These are phyloP conservation scores for Grosmannia huntii DNA, from an alignment of 2,329 filamentous ascomycete species.

Conservation along the genomic window DNA sequence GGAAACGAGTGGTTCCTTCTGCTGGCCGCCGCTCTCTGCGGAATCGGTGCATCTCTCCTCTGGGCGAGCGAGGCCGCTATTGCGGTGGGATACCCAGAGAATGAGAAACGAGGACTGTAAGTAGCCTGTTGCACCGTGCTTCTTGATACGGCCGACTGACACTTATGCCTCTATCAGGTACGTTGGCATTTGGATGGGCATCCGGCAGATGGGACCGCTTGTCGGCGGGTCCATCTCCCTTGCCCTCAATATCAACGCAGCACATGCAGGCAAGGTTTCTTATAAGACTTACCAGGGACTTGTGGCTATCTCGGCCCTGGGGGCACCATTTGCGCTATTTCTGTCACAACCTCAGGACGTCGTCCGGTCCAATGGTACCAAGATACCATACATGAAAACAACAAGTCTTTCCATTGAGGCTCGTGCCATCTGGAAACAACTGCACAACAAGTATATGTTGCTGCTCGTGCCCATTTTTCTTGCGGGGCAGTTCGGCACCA, in stretches of 20 bases:
- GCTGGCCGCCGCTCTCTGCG: neutral
- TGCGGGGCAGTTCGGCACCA: neutral
- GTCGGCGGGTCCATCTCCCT: slow-evolving; percentile 1
- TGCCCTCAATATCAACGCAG: neutral
- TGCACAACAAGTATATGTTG: neutral
- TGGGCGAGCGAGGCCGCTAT: slow-evolving; percentile 3
- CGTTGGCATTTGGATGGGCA: slow-evolving; percentile 2
- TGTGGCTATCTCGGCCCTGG: neutral
- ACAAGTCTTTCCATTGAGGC: neutral
- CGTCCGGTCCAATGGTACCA: neutral
- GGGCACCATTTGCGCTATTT: neutral
- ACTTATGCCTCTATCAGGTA: neutral
- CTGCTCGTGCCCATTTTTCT: slow-evolving; percentile 46
- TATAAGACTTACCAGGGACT: slow-evolving; percentile 1
- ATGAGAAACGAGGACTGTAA: neutral
- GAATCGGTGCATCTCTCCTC: neutral
- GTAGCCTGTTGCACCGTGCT: neutral
- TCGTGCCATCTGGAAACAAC: neutral
- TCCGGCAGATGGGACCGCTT: neutral
- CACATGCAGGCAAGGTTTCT: neutral
- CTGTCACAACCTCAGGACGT: neutral
- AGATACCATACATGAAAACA: neutral
- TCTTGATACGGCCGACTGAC: neutral
- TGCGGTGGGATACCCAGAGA: neutral
- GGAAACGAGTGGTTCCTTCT: neutral